A percentile compares a stretch with the other conserved stretches of the same genome.
Conservation (phyloP, 345 rosid genomes). For the Odontarrhena argentea region DNA sequence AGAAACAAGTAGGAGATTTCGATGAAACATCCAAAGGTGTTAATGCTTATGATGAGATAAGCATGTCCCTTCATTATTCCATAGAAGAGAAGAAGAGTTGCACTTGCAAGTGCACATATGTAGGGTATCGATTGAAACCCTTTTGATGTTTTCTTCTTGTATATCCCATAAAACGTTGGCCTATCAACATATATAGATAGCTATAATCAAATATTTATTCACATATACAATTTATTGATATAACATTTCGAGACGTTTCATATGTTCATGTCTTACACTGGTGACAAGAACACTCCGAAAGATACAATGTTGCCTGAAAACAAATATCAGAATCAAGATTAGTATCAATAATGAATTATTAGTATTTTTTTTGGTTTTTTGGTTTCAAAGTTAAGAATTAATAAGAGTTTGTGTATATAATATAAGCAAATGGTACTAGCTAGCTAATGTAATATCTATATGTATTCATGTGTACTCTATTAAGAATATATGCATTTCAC, state of each 20-base stretch:
- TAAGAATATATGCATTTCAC: background rate
- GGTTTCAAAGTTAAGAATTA: background rate
- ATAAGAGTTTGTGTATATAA: background rate
- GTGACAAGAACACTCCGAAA: constrained; percentile 71
- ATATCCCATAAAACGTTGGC: constrained; percentile 63
- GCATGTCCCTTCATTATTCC: constrained; percentile 57
- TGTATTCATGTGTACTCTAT: background rate
- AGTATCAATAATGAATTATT: background rate
- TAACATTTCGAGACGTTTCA: background rate
- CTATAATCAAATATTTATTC: background rate
- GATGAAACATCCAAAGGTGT: constrained; percentile 57
- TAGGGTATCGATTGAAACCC: constrained; percentile 79
- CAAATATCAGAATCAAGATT: background rate
- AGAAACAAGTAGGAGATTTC: constrained; percentile 55
- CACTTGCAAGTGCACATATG: constrained; percentile 59
- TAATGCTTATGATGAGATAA: constrained; percentile 61
- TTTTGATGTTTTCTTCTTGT: constrained; percentile 66
- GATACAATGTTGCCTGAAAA: constrained; percentile 70
- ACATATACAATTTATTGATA: background rate
- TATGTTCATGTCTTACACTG: constrained; percentile 58
- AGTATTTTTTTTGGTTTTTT: too few relatives aligned
- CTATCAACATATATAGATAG: constrained; percentile 39
- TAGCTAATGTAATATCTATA: background rate
- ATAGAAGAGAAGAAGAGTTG: constrained; percentile 67
- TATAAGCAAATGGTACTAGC: background rate